These are phyloP conservation scores for Cunninghamia lanceolata DNA, from an alignment of 75 land plant species.

Conservation along the genomic window DNA sequence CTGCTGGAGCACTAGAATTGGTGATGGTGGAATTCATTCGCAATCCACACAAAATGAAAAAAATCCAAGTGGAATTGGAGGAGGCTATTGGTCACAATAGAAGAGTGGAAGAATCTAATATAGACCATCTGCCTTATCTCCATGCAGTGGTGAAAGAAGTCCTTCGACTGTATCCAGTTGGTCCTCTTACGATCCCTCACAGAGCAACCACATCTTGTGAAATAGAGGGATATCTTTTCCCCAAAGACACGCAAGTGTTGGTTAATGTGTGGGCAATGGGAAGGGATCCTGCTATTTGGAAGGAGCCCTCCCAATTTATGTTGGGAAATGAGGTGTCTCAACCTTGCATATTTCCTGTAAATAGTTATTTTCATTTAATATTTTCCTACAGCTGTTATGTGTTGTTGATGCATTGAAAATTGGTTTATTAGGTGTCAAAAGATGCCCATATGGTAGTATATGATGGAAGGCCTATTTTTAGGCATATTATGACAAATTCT, in stretches of 20 bases:
- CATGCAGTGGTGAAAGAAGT: neutral
- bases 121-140: neutral
- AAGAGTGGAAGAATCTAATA: neutral
- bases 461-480: too few species aligned
- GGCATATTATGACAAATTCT: too few species aligned
- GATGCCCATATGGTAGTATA: too few species aligned
- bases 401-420: too few species aligned
- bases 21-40: neutral
- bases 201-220: slow-evolving; percentile 39
- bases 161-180: slow-evolving; percentile 63
- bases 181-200: slow-evolving; percentile 66
- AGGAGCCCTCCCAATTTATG: too few species aligned
- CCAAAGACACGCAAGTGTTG: slow-evolving; percentile 19
- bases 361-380: too few species aligned
- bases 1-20: neutral
- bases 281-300: too few species aligned
- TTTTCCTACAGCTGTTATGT: too few species aligned
- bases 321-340: too few species aligned
- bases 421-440: too few species aligned
- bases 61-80: neutral
- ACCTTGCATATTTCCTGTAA: too few species aligned
- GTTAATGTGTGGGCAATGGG: slow-evolving; percentile 5
- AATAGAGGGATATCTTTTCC: too few species aligned
- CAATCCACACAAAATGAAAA: neutral
- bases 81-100: neutral